Base-by-base conservation (phyloP, 2,329 filamentous ascomycete species). In the Shiraia bambusicola region DNA sequence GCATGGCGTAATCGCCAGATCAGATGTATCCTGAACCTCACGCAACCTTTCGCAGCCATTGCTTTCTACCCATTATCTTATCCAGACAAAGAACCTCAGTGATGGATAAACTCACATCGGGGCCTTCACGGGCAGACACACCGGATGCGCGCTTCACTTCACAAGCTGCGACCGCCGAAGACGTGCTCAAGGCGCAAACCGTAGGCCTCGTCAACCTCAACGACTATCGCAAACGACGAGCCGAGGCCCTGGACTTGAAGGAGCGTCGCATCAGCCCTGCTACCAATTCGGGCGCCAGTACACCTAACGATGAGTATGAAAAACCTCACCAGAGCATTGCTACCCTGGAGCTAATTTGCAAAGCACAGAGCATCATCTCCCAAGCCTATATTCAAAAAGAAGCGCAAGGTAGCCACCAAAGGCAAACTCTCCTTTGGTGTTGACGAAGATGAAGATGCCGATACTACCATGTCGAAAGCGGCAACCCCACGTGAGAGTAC, bases 181-280 rank as follows among this genome's bases (percentile, higher is more conserved):
- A 95, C 62, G 77, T 89, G 11, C 78, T 95, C 34, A 92, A 92
- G 46, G 88, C 83, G 39, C 84, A 89, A 61, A 95, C 89, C 0
- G 90, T 96, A 53, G 93, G 93, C 28, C 83, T 98, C 2, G 92
- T 97, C 38, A 82, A 88, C 43, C 83, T 96, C 30, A 89, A 88
- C 52, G 93, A 97, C 66, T 97, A 95, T 69, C 89, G 92, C 69
- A 97, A 98, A 73, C 84, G 93, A 45, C 88, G 92, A 69, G 91
- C 90, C 56, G 89, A 96, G 70, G 88, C 91, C n/a, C 76, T 95
- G 34, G 92, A 96, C 68, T 84, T 88, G 64, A 92, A 93, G 63
- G 88, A 93, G 63, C 82, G 87, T 59, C 88, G 87, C 59, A 88
- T 93, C 60, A 84, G 82, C 10, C 82, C 84, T 61, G 86, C 88